Evolutionary conservation across 106 monocot species (phyloP), one percentile per base, ranked within the genome.

Genomic region (Vanilla planifolia): DNA sequence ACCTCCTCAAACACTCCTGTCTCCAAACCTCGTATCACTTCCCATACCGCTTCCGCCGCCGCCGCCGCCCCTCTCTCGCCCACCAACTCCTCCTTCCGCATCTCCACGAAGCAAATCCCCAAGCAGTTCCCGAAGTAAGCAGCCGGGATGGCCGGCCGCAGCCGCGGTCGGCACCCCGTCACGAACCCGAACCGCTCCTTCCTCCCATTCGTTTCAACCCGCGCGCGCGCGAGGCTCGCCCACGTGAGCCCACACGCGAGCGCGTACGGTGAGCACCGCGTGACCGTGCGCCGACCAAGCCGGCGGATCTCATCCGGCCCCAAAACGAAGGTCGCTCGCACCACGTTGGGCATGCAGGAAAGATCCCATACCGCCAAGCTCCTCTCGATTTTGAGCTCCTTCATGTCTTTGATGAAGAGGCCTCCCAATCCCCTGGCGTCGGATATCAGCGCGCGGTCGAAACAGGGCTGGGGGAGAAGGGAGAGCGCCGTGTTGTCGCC

Each of bases 91-190:
- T 51, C 22, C 32, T 73, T 45, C 30, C 25, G 42, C 34, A 51
- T 47, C 70, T 70, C 66, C 5, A 70, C 73, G 1, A 28, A 15
- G 48, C 73, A 69, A 0, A 66, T 37, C 0, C 67, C 68, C 16
- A 76, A 55, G 25, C 81, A 81, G 48, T 81, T 81, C 2, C 81
- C 81, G 21, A 81, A 81, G 33, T 76, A 81, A 0, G 51, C 27
- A 1, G 20, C 27, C 0, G 74, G 79, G 6, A 80, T 11, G 1
- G 63, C 28, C 2, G 66, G 70, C 19, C 71, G 27, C 4, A 53
- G 45, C 3, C 69, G 17, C 22, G 63, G 28, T 25, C 73, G 25
- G 28, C 69, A 79, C 47, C 73, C 73, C 34, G 74, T 63, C 16
- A 61, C 60, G 43, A 74, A 79, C 32, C 37, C 51, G 15, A 70